Conservation (phyloP, 305 asterid genomes). For the Withania somnifera region DNA sequence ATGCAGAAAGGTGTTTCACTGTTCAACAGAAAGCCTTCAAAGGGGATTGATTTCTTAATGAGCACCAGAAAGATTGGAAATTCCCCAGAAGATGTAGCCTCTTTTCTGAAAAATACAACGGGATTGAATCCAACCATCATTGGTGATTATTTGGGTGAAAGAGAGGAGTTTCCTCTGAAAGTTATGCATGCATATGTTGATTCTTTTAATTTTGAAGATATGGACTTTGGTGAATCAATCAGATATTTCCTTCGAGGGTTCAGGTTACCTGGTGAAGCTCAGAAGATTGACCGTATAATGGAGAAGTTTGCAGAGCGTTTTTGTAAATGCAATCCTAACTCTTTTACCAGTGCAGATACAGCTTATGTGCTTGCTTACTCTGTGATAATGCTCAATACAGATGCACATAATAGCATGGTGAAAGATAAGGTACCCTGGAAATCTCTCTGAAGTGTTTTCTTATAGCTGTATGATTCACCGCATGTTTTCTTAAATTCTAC, state of each 20-base stretch:
- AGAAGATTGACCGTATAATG: conserved; percentile 96
- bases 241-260: conserved; percentile 90
- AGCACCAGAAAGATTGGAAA: conserved; percentile 67
- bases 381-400: conserved; percentile 98
- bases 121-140: conserved; percentile 84
- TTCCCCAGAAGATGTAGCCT: conserved; percentile 88
- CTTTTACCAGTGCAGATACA: conserved; percentile 93
- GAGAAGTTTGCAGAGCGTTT: conserved; percentile 98
- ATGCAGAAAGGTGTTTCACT: conserved; percentile 92
- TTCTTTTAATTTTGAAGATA: conserved; percentile 78
- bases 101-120: conserved; percentile 73
- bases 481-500: not conserved
- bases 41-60: conserved; percentile 85
- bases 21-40: conserved; percentile 91
- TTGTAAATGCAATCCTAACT: conserved; percentile 88
- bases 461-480: not conserved
- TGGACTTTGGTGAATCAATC: conserved; percentile 94
- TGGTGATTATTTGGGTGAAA: conserved; percentile 96
- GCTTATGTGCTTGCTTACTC: conserved; percentile 98
- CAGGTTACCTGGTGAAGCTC: conserved; percentile 98
- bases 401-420: conserved; percentile 98
- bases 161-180: conserved; percentile 90
- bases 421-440: conserved; percentile 75
- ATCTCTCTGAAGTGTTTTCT: not conserved
- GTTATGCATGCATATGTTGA: conserved; percentile 99